A percentile compares a stretch with the other conserved stretches of the same genome.
These are phyloP conservation scores for Suzukiozyma palmioleophila DNA, from an alignment of 1,139 yeast species.

Conservation along the genomic window DNA sequence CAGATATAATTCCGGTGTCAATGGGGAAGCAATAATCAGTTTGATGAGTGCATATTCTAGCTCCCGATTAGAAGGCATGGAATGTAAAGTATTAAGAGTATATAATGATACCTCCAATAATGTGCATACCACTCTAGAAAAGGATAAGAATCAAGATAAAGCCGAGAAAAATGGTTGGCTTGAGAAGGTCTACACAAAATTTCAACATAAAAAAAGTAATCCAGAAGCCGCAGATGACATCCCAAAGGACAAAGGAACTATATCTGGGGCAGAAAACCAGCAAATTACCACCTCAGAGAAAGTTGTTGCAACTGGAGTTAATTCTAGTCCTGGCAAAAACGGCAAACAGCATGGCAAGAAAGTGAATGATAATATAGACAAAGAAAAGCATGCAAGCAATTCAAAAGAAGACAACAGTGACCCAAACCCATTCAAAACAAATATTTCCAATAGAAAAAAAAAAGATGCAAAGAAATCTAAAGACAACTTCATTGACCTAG, in stretches of 20 bases:
- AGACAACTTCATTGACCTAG: not conserved
- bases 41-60: slow-evolving; percentile 33
- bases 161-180: not conserved
- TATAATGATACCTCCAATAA: slow-evolving; percentile 11
- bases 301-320: no score
- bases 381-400: no score
- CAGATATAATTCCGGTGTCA: slow-evolving; percentile 28
- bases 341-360: no score
- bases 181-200: no score
- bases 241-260: not conserved
- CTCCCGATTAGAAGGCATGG: slow-evolving; percentile 26
- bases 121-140: slow-evolving; percentile 4
- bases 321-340: no score
- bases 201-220: not conserved
- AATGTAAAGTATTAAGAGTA: slow-evolving; percentile 34
- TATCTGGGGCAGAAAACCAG: no score
- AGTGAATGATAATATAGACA: no score
- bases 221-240: not conserved
- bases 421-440: no score
- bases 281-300: no score
- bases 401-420: no score
- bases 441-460: no score
- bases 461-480: no score
- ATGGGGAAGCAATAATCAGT: slow-evolving; percentile 33
- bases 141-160: not conserved